These are phyloP conservation scores for Danielia reshetovae DNA, from an alignment of 805 yeast genomes.

Conservation along the genomic window DNA sequence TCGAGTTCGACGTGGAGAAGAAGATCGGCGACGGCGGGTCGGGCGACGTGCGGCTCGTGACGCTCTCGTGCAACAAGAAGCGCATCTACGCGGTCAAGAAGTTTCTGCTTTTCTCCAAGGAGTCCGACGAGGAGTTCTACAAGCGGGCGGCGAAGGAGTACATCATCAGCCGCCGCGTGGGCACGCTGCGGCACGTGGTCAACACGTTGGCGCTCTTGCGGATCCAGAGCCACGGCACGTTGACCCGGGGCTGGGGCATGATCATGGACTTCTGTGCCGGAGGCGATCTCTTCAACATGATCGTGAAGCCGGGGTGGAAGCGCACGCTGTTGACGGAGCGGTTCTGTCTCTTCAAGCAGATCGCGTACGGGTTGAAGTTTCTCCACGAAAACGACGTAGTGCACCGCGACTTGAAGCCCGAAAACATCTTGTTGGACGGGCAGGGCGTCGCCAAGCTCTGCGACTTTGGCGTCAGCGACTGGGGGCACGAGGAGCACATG, in stretches of 20 bases:
- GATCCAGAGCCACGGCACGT: slow-evolving; percentile 49
- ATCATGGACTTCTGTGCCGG: slow-evolving; percentile 59
- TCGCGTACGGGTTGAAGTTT: slow-evolving; percentile 56
- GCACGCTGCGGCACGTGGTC: slow-evolving; percentile 58
- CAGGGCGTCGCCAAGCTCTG: slow-evolving; percentile 64
- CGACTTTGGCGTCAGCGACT: slow-evolving; percentile 74
- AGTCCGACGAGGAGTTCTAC: slow-evolving; percentile 62
- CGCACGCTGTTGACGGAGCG: slow-evolving; percentile 47
- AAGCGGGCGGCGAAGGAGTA: slow-evolving; percentile 61
- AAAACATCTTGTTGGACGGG: slow-evolving; percentile 57
- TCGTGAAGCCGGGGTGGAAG: slow-evolving; percentile 60
- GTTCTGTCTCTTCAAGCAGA: slow-evolving; percentile 66
- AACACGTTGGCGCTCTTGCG: slow-evolving; percentile 52
- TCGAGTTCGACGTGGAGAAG: slow-evolving; percentile 41
- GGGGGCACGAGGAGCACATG: slow-evolving; percentile 52
- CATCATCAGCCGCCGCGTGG: slow-evolving; percentile 51
- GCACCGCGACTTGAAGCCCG: slow-evolving; percentile 75
- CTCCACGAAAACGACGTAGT: slow-evolving; percentile 65
- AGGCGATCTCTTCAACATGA: slow-evolving; percentile 58
- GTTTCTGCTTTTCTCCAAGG: slow-evolving; percentile 56
- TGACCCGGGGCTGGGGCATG: slow-evolving; percentile 75
- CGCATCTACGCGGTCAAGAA: slow-evolving; percentile 62
- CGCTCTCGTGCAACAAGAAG: slow-evolving; percentile 35
- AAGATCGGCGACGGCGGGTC: slow-evolving; percentile 73
- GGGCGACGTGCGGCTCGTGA: slow-evolving; percentile 52